Base-by-base conservation (phyloP, 169 alveolate genomes). In the Eimeria praecox region DNA sequence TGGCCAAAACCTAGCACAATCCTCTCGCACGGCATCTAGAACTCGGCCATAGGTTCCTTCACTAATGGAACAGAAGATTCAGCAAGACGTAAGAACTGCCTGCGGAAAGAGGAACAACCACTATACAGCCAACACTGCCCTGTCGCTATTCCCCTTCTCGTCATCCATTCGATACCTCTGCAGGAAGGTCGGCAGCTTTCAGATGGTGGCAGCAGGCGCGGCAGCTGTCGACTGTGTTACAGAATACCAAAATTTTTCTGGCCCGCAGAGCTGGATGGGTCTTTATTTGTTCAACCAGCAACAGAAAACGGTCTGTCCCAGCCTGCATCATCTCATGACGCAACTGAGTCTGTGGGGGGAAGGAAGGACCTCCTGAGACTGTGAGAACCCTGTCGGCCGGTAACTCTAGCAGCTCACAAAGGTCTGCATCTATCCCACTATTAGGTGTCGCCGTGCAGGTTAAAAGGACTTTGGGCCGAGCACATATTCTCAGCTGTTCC, bases 201-300 rank as follows among this genome's bases (percentile, higher is more conserved):
- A 87, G 94, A 12, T 87, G 94, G 94, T 59, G 83, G n/a, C 82
- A 87, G 94, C 96, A 94, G 59, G 96, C 96, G 27, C 96, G 88
- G 77, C 96, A 94, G 49, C 94, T 73, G 73, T 85, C 75, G 85
- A 94, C 89, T 46, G 92, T 83, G 94, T 94, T 94, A 52, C 94
- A 82, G 89, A 94, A 94, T 56, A 94, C 64, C 49, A 94, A 69
- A 30, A 94, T 85, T 33, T 94, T 94, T 62, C 77, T 73, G 44
- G 46, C 71, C n/a, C 94, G 86, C 27, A 94, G 59, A 49, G 35
- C 73, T 35, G 83, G 85, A n/a, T 94, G 93, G 49, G 62, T 56
- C 52, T 49, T 77, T 30, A 94, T 91, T n/a, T 82, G 78, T 73
- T 94, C 96, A 20, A 42, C 75, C 3, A 94, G 90, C 64, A 94